A percentile compares a stretch with the other conserved stretches of the same genome.
Conservation (phyloP, 495 filamentous ascomycete species). For the Elasticomyces elasticus region DNA sequence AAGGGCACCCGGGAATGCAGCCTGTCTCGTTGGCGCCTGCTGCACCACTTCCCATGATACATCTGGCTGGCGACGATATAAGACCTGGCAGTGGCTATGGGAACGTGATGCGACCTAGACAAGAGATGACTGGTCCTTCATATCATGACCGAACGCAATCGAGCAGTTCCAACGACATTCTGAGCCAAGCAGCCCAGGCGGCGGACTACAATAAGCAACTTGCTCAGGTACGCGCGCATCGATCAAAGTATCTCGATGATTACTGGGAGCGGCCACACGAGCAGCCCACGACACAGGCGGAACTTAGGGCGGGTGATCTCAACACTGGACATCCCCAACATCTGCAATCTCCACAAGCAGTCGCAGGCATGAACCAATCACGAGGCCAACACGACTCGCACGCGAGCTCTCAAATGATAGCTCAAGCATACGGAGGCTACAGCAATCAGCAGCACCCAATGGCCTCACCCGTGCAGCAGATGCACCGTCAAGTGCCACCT, state of each 20-base stretch:
- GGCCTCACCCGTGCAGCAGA: constrained; percentile 43
- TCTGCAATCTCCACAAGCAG: constrained; percentile 20
- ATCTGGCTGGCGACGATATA: constrained; percentile 67
- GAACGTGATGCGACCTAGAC: constrained; percentile 71
- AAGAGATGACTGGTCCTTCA: constrained; percentile 78
- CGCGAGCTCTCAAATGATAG: constrained; percentile 47
- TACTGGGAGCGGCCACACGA: constrained; percentile 73
- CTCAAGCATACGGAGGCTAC: constrained; percentile 36
- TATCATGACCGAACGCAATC: constrained; percentile 82
- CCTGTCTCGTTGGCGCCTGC: constrained; percentile 47
- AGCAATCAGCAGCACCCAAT: constrained; percentile 45
- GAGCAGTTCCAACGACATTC: constrained; percentile 69
- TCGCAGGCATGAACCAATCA: constrained; percentile 16
- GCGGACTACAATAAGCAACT: constrained; percentile 83
- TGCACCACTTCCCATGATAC: constrained; percentile 68
- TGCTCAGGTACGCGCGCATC: constrained; percentile 60
- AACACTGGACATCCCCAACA: constrained; percentile 36
- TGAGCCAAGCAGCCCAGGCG: constrained; percentile 78
- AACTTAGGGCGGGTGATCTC: constrained; percentile 31
- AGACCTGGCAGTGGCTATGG: constrained; percentile 66
- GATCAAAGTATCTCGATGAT: constrained; percentile 64
- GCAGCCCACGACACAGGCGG: constrained; percentile 40
- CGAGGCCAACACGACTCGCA: constrained; percentile 19
- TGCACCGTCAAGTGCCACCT: constrained; percentile 37
- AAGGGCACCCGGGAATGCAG: constrained; percentile 39